Conservation (phyloP, 1,284 basidiomycete genomes). For the Retiboletus flavoniger region DNA sequence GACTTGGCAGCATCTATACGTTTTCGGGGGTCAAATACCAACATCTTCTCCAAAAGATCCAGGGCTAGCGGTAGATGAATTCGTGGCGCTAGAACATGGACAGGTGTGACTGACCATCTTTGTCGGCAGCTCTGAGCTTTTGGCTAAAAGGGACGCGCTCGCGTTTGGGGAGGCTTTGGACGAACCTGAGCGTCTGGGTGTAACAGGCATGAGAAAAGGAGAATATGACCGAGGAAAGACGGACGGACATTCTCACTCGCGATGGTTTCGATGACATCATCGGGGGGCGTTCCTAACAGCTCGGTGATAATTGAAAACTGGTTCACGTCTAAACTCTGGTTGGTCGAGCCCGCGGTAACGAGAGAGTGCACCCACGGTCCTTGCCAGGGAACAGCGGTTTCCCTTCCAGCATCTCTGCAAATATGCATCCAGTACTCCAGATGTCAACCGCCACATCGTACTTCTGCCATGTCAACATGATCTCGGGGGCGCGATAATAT, state of each 20-base stretch:
- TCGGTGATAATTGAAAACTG: constrained; percentile 99
- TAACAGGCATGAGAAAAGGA: constrained; percentile 16
- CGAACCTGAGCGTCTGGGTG: constrained; percentile 92
- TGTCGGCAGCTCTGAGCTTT: constrained; percentile 89
- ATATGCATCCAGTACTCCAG: constrained; percentile 99
- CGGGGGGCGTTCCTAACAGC: constrained; percentile 93
- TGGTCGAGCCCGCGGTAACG: not conserved
- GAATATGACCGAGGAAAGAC: not conserved
- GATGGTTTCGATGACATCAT: constrained; percentile 99
- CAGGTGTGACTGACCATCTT: constrained; percentile 58
- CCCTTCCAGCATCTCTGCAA: constrained; percentile 99
- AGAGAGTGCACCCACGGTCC: constrained; percentile 68
- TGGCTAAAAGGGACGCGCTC: constrained; percentile 94
- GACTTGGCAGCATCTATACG: constrained; percentile 93
- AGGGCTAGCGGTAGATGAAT: constrained; percentile 57
- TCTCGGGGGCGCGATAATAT: constrained; percentile 98
- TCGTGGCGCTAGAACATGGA: not conserved
- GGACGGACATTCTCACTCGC: constrained; percentile 89
- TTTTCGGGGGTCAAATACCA: constrained; percentile 97
- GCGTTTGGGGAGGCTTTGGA: constrained; percentile 95
- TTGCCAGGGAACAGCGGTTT: constrained; percentile 99
- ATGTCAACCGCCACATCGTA: constrained; percentile 99
- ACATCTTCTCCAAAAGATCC: constrained; percentile 97
- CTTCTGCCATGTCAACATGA: constrained; percentile 99
- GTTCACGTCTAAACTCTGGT: constrained; percentile 82